A percentile compares a stretch with the other conserved stretches of the same genome.
These are phyloP conservation scores for Penicillium decumbens DNA, from an alignment of 2,329 filamentous ascomycete genomes.

Conservation along the genomic window DNA sequence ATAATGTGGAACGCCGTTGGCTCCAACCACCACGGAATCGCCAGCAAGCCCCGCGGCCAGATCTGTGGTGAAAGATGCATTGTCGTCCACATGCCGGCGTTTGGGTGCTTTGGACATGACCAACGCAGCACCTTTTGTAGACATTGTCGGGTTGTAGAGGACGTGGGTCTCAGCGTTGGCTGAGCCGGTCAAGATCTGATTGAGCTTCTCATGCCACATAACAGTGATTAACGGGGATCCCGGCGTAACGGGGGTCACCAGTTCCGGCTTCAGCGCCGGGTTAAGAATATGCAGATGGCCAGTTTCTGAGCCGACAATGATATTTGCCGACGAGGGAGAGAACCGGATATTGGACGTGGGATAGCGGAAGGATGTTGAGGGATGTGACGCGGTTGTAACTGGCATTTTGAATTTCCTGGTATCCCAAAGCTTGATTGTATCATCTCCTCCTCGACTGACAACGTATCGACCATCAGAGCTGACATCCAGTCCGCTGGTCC, in stretches of 20 bases:
- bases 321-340: slow-evolving; percentile 73
- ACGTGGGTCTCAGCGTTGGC: slow-evolving; percentile 86
- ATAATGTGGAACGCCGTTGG: slow-evolving; percentile 68
- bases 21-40: slow-evolving; percentile 71
- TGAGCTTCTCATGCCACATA: slow-evolving; percentile 88
- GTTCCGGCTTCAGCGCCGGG: slow-evolving; percentile 76
- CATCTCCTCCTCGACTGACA: slow-evolving; percentile 84
- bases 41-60: slow-evolving; percentile 74
- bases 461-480: slow-evolving; percentile 87
- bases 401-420: slow-evolving; percentile 91
- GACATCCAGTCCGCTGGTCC: slow-evolving; percentile 88
- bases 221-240: slow-evolving; percentile 77
- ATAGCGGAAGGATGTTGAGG: slow-evolving; percentile 78
- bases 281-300: slow-evolving; percentile 91
- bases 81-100: slow-evolving; percentile 91
- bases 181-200: slow-evolving; percentile 92
- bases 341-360: slow-evolving; percentile 84
- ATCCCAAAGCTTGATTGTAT: slow-evolving; percentile 94
- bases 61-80: slow-evolving; percentile 80
- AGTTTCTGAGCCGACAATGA: slow-evolving; percentile 81
- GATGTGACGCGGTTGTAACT: slow-evolving; percentile 70
- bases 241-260: slow-evolving; percentile 83
- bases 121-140: slow-evolving; percentile 72
- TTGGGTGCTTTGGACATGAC: slow-evolving; percentile 93
- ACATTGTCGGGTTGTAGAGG: slow-evolving; percentile 83